Percentiles rank a stretch among this genome's conserved stretches.
Evolutionary conservation across 2,329 filamentous ascomycete genomes (phyloP).

Genomic region (Pseudogymnoascus sp.): DNA sequence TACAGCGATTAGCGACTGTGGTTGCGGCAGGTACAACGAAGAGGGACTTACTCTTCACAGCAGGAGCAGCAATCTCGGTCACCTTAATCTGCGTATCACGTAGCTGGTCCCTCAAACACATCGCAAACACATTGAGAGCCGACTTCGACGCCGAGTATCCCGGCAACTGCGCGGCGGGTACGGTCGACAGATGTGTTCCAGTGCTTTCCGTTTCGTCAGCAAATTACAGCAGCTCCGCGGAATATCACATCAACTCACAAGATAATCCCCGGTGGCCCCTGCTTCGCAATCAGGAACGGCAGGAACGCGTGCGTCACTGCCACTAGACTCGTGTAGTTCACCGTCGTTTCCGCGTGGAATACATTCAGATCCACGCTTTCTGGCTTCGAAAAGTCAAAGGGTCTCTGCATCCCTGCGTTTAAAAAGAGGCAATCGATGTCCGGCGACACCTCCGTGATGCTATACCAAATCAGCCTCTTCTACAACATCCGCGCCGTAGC

Average conservation of each 20-base stretch:
- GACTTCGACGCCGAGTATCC: conserved; percentile 41
- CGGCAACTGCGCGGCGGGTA: conserved; percentile 23
- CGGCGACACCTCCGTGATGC: conserved; percentile 35
- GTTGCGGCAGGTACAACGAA: neutral
- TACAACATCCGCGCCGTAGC: no score
- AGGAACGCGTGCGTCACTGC: conserved; percentile 33
- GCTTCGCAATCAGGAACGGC: conserved; percentile 26
- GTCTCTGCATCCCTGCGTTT: conserved; percentile 49
- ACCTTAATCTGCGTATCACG: conserved; percentile 31
- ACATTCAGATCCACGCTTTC: conserved; percentile 33
- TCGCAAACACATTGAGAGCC: conserved; percentile 36
- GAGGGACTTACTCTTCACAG: conserved; percentile 20
- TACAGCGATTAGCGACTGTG: neutral
- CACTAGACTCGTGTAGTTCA: conserved; percentile 38
- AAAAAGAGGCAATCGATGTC: conserved; percentile 49
- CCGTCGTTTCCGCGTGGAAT: conserved; percentile 34
- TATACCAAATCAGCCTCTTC: neutral
- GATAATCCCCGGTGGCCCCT: conserved; percentile 16
- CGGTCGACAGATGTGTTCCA: conserved; percentile 17
- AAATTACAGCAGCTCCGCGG: neutral
- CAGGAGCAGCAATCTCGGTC: conserved; percentile 36
- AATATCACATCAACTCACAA: conserved; percentile 19
- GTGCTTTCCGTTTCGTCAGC: conserved; percentile 19
- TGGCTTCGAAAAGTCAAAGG: conserved; percentile 41
- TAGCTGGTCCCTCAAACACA: conserved; percentile 38